Percentiles rank a stretch among this genome's conserved stretches.
These are phyloP conservation scores for Gremmenia infestans DNA, from an alignment of 2,329 filamentous ascomycete genomes.

Conservation along the genomic window DNA sequence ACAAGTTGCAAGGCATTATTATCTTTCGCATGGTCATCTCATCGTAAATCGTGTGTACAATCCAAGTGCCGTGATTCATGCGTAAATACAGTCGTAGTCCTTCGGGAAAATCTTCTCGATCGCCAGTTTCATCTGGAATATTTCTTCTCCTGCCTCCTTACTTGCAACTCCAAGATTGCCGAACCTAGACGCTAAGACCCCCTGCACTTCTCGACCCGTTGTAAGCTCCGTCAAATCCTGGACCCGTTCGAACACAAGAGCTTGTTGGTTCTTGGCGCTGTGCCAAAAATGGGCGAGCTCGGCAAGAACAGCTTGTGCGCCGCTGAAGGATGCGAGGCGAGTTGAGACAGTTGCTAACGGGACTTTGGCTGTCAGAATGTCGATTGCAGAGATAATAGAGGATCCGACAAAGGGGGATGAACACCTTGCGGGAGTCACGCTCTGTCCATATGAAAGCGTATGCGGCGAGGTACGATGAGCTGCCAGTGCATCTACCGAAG, in stretches of 20 bases:
- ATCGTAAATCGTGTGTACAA: not conserved
- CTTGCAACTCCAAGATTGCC: conserved; percentile 1
- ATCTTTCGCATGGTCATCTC: not conserved
- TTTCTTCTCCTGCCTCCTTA: conserved; percentile 8
- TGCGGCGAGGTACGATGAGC: conserved; percentile 25
- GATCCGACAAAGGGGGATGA: conserved; percentile 60
- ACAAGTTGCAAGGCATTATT: not conserved
- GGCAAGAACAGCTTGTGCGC: conserved; percentile 49
- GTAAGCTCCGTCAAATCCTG: conserved; percentile 16
- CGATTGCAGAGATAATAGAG: conserved; percentile 57
- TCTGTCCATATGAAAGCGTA: not conserved
- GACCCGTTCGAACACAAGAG: conserved; percentile 21
- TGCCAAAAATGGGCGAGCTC: conserved; percentile 56
- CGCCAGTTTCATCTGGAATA: conserved; percentile 22
- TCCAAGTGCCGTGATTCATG: conserved; percentile 10
- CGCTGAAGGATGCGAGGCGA: conserved; percentile 49
- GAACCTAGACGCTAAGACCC: conserved; percentile 11
- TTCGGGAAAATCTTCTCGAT: conserved; percentile 39
- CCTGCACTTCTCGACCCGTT: conserved; percentile 6
- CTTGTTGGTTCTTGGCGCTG: conserved; percentile 45
- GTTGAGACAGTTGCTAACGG: conserved; percentile 44
- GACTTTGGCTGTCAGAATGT: conserved; percentile 60
- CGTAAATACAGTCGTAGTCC: conserved; percentile 27
- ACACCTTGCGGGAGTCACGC: conserved; percentile 27
- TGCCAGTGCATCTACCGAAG: conserved; percentile 41